phyloP scores from a whole-genome alignment of 139 green algal genomes.

The Closterium sp. region DNA sequence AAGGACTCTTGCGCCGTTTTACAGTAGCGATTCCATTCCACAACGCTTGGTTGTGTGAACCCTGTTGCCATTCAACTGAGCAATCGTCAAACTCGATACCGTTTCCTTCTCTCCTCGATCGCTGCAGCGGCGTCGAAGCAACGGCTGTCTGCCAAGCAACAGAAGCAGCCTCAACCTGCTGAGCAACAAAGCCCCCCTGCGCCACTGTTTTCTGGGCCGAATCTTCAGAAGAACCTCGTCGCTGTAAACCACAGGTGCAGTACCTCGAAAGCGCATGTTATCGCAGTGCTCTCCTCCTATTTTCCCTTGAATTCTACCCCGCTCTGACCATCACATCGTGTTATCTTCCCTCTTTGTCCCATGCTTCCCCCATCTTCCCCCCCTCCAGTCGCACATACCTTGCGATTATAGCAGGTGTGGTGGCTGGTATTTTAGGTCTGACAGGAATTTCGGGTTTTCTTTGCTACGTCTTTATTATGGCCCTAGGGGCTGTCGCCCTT shows the following conservation, averaged over 20 bases:
- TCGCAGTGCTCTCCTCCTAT: neutral
- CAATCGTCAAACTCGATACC: neutral
- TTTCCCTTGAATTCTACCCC: neutral
- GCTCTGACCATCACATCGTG: neutral
- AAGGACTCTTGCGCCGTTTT: neutral
- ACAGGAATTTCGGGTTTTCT: conserved; percentile 28
- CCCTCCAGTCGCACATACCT: conserved; percentile 22
- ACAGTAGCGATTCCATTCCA: neutral
- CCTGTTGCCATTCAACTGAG: neutral
- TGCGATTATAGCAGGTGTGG: conserved; percentile 29
- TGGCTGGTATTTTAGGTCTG: conserved; percentile 23
- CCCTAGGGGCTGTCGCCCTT: neutral
- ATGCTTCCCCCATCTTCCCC: neutral
- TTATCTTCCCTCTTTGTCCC: neutral
- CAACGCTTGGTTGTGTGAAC: neutral
- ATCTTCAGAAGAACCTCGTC: neutral
- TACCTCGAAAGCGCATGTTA: neutral
- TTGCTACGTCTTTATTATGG: conserved; percentile 31
- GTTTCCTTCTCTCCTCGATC: neutral
- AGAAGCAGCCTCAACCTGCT: neutral
- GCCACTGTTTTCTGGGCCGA: neutral
- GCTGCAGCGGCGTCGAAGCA: neutral
- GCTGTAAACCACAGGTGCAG: neutral
- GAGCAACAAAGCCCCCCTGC: neutral
- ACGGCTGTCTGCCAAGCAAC: neutral